phyloP scores from a whole-genome alignment of 106 monocot species.

The Iris macrosiphon region DNA sequence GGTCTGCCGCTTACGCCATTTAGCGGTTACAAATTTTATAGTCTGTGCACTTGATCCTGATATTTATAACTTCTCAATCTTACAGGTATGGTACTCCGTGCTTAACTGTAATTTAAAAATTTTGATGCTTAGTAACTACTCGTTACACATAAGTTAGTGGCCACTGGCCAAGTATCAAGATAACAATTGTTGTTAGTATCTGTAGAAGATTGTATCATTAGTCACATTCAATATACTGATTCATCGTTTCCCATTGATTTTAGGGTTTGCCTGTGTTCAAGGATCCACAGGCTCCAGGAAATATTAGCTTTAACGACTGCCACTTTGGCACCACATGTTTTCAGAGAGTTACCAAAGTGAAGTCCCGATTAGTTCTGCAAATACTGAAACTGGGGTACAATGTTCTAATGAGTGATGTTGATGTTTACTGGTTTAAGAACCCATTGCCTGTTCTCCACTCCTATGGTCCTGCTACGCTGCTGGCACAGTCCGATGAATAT shows the following conservation, averaged over 20 bases:
- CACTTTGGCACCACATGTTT: slow-evolving; percentile 95
- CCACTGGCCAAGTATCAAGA: too few relatives aligned
- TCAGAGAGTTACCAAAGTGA: slow-evolving; percentile 89
- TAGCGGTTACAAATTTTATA: slow-evolving; percentile 67
- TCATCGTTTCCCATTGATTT: not conserved
- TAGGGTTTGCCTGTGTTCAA: slow-evolving; percentile 92
- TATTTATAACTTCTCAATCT: slow-evolving; percentile 67
- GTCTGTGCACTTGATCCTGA: slow-evolving; percentile 86
- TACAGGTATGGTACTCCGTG: slow-evolving; percentile 59
- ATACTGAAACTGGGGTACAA: slow-evolving; percentile 78
- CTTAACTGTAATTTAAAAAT: too few relatives aligned
- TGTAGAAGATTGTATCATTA: too few relatives aligned
- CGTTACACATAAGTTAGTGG: too few relatives aligned
- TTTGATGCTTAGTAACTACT: too few relatives aligned
- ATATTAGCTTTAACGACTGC: slow-evolving; percentile 77
- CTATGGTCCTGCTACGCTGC: slow-evolving; percentile 60
- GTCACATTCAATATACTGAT: too few relatives aligned
- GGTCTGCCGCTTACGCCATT: slow-evolving; percentile 70
- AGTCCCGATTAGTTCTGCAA: slow-evolving; percentile 82
- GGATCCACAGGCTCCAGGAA: slow-evolving; percentile 50
- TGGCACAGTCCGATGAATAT: slow-evolving; percentile 87
- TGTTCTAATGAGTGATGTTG: slow-evolving; percentile 92
- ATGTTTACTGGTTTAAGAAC: slow-evolving; percentile 92
- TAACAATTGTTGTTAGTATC: too few relatives aligned
- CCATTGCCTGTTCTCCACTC: slow-evolving; percentile 65